Base-by-base conservation (phyloP, 129 eudicot species). In the Heracleum sosnowskyi region DNA sequence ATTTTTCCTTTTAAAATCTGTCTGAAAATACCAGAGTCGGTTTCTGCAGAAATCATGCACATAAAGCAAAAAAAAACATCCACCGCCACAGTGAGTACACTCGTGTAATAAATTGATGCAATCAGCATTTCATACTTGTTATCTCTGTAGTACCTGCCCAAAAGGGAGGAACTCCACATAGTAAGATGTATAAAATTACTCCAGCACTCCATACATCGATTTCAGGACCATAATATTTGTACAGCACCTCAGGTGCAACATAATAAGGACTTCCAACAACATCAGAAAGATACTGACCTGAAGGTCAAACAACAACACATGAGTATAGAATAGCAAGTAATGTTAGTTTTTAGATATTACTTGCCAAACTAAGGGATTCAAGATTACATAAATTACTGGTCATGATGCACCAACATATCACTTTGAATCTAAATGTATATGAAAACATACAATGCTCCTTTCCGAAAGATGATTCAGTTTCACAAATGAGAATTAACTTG, bases 241-340 rank as follows among this genome's bases (percentile, higher is more conserved):
- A 86, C 85, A 88, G 51, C 75, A 88, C 91, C 70, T 88, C 91
- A 57, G 91, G 91, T 4, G 91, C 91, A 78, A 88, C 91, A 73
- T 88, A 88, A 83, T 88, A 88, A 22, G 91, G 89, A 74, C 91
- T 88, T 74, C 91, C 91, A 75, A 88, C 91, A 10, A 88, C 91
- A 81, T 88, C 91, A 49, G 87, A 75, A 53, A 88, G 82, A 83
- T 85, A 82, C 39, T 88, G 89, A 63, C 91, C 91, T 88, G 88
- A 76, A 51, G 33, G 74, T 17, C 39, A 51, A 76, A 78, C 11
- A 24, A 78, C 12, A 24, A 53, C 22, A 1, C 5, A 53, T 53
- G 29, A 53, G 29, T 7, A 6, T 53, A 55, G 2, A 8, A n/a
- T 55, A 24, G 64, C 29, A 7, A 31, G 22, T 66, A 31, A 31